A percentile compares a stretch with the other conserved stretches of the same genome.
Evolutionary conservation across 306 rosid genomes (phyloP).

Genomic region (Prinsepia uniflora): DNA sequence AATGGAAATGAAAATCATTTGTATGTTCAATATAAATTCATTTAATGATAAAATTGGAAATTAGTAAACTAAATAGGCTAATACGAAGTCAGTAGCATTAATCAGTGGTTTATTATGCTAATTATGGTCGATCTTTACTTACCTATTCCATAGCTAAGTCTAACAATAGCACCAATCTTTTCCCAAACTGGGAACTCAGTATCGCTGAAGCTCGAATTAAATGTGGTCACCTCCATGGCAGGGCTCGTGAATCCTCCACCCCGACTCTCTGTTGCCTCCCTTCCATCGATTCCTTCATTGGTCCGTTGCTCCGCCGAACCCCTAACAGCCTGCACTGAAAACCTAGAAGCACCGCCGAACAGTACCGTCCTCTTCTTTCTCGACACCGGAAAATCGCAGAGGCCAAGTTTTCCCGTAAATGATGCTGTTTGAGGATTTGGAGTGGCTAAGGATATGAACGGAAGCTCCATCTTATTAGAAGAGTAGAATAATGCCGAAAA

Average conservation of each 20-base stretch:
- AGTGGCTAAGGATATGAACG: constrained; percentile 33
- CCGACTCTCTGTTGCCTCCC: constrained; percentile 35
- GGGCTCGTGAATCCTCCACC: constrained; percentile 55
- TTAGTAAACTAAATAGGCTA: not conserved
- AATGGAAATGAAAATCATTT: too few relatives aligned
- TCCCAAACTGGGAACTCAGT: constrained; percentile 93
- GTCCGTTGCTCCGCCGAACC: constrained; percentile 69
- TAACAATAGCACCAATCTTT: constrained; percentile 81
- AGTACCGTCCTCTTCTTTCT: constrained; percentile 29
- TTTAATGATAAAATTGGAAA: not conserved
- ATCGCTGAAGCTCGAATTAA: constrained; percentile 51
- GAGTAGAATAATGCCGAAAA: not conserved
- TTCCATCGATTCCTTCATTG: constrained; percentile 45
- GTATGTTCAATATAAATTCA: too few relatives aligned
- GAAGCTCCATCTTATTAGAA: constrained; percentile 24
- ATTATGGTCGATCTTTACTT: constrained; percentile 4
- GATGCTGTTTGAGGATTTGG: constrained; percentile 29
- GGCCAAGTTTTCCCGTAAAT: constrained; percentile 38
- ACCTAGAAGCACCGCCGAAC: constrained; percentile 22
- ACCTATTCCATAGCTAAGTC: constrained; percentile 95
- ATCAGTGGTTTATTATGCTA: not conserved
- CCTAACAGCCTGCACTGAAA: constrained; percentile 35
- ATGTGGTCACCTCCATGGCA: constrained; percentile 75
- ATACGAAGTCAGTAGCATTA: not conserved
- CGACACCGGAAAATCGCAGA: constrained; percentile 38